These are phyloP conservation scores for Phaseolus coccineus DNA, from an alignment of 331 rosid genomes.

Conservation along the genomic window DNA sequence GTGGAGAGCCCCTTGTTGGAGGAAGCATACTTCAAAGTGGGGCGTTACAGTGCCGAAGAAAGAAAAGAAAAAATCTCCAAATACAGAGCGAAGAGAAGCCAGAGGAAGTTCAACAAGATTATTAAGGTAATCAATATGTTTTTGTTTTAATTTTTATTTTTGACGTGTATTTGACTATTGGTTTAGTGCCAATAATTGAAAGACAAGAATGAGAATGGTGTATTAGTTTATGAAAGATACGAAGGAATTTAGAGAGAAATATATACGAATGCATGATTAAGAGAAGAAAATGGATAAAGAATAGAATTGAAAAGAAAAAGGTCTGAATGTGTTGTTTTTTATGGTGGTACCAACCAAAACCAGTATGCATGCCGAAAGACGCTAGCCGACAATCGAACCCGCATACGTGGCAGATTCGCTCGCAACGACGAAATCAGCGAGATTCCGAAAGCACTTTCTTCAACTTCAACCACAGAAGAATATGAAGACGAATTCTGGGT, in stretches of 20 bases:
- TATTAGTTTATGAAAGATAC: constrained; percentile 19
- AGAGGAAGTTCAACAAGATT: constrained; percentile 94
- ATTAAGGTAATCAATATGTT: constrained; percentile 65
- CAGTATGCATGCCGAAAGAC: constrained; percentile 96
- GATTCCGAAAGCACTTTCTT: constrained; percentile 61
- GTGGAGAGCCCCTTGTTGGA: constrained; percentile 60
- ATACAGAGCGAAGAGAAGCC: constrained; percentile 93
- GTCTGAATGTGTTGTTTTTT: constrained; percentile 39
- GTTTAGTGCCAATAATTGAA: constrained; percentile 26
- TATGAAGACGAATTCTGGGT: constrained; percentile 82
- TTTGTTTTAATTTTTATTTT: background rate
- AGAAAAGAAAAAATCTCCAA: constrained; percentile 80
- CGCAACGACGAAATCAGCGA: constrained; percentile 73
- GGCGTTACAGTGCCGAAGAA: constrained; percentile 86
- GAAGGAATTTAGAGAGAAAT: background rate
- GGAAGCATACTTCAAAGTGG: constrained; percentile 75
- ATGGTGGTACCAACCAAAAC: constrained; percentile 33
- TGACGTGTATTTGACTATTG: constrained; percentile 25
- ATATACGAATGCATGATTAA: constrained; percentile 13
- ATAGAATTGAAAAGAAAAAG: background rate
- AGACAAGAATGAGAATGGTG: constrained; percentile 13
- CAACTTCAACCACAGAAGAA: constrained; percentile 59
- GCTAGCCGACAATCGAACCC: constrained; percentile 84
- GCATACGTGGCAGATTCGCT: constrained; percentile 96
- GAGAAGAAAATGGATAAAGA: background rate